These are phyloP conservation scores for Tricholoma sp. DNA, from an alignment of 768 basidiomycete genomes.

Conservation along the genomic window DNA sequence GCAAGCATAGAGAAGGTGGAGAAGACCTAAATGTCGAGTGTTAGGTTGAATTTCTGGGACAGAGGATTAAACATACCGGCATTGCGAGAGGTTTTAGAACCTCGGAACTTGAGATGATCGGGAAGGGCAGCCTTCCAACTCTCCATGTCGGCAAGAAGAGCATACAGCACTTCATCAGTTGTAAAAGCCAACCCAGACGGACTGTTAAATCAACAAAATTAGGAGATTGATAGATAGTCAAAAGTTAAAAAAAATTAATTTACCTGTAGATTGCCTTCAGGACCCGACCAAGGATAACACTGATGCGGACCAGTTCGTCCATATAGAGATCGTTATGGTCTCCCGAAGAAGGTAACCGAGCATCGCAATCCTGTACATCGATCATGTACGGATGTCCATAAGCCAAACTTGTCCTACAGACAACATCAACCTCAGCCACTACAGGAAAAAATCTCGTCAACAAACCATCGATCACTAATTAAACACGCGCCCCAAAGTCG, in stretches of 20 bases:
- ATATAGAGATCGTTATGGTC: constrained; percentile 76
- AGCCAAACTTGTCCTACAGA: constrained; percentile 71
- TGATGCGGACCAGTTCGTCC: constrained; percentile 88
- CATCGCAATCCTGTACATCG: constrained; percentile 94
- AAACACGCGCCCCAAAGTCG: constrained; percentile 94
- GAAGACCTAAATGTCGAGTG: constrained; percentile 48
- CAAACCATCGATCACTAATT: constrained; percentile 89
- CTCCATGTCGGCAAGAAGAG: constrained; percentile 61
- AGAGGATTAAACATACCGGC: constrained; percentile 49
- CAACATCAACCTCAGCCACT: not conserved
- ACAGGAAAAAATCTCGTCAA: constrained; percentile 9
- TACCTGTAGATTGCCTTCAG: constrained; percentile 92
- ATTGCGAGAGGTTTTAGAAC: constrained; percentile 56
- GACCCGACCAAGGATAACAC: constrained; percentile 86
- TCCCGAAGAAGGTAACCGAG: constrained; percentile 85
- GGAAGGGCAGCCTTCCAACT: constrained; percentile 79
- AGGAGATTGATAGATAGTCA: not conserved
- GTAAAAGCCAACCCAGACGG: constrained; percentile 85
- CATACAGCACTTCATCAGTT: constrained; percentile 72
- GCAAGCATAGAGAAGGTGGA: constrained; percentile 85
- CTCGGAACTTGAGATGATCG: constrained; percentile 70
- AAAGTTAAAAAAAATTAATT: constrained; percentile 7
- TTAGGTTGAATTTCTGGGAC: not conserved
- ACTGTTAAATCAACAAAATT: constrained; percentile 29
- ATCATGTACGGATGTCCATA: constrained; percentile 96